These are phyloP conservation scores for Xylaria arbuscula DNA, from an alignment of 2,329 filamentous ascomycete species.

Conservation along the genomic window DNA sequence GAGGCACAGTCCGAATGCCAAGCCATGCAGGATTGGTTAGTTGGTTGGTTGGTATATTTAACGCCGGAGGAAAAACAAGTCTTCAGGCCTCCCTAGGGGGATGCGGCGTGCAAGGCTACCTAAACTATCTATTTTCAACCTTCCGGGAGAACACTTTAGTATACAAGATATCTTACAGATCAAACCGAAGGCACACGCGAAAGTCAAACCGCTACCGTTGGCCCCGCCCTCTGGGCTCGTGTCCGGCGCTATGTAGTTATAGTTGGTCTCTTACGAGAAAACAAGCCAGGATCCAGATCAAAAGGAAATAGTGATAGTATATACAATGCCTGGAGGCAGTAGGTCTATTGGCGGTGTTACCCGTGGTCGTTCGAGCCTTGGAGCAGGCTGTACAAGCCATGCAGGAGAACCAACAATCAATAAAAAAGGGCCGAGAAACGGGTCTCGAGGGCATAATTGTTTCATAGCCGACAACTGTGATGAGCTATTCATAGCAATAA, in stretches of 20 bases:
- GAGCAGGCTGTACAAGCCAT: too few species aligned
- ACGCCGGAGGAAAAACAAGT: not conserved
- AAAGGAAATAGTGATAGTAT: too few species aligned
- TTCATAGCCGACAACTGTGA: too few species aligned
- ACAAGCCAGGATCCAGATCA: too few species aligned
- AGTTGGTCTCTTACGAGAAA: too few species aligned
- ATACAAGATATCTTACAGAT: not conserved
- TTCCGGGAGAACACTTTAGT: not conserved
- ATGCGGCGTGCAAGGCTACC: not conserved
- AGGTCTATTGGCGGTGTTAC: not conserved
- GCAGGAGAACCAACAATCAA: too few species aligned
- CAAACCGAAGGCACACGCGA: not conserved
- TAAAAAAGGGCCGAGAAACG: too few species aligned
- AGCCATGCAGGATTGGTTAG: not conserved
- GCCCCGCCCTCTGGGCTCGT: too few species aligned
- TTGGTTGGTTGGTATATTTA: not conserved
- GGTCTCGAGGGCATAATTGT: too few species aligned
- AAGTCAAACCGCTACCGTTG: slow-evolving; percentile 10
- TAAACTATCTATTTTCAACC: not conserved
- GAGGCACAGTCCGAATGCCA: too few species aligned
- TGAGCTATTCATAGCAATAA: too few species aligned
- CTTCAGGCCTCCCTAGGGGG: not conserved
- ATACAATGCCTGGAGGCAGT: not conserved
- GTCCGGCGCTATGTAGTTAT: too few species aligned
- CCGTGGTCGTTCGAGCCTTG: not conserved